These are phyloP conservation scores for Dothiorella sarmentorum DNA, from an alignment of 2,329 filamentous ascomycete species.

Conservation along the genomic window DNA sequence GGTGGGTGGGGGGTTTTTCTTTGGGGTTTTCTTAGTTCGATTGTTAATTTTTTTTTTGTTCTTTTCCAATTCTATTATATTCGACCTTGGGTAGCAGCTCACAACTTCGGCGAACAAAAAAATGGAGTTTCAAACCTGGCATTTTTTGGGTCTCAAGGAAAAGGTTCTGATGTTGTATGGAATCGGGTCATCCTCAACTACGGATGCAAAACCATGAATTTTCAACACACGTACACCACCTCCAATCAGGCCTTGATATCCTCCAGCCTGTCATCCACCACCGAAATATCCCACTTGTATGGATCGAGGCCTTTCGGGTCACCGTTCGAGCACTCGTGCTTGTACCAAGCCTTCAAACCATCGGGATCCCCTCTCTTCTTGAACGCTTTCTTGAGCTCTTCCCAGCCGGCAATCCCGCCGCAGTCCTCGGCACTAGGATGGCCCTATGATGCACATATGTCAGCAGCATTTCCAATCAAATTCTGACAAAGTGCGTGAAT, in stretches of 20 bases:
- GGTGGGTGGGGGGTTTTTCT: too few species aligned
- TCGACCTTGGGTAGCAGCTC: too few species aligned
- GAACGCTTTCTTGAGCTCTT: slow-evolving; percentile 3
- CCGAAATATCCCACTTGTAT: slow-evolving; percentile 12
- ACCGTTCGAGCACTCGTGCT: background rate
- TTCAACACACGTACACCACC: too few species aligned
- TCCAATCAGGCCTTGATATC: background rate
- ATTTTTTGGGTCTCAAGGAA: too few species aligned
- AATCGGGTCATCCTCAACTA: too few species aligned
- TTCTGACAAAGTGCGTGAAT: background rate
- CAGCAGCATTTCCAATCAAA: background rate
- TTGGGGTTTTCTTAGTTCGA: too few species aligned
- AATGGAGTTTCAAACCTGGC: too few species aligned
- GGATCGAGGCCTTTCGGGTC: background rate
- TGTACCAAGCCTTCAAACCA: slow-evolving; percentile 9
- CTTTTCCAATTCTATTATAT: too few species aligned
- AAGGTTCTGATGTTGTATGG: too few species aligned
- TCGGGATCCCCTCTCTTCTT: slow-evolving; percentile 8
- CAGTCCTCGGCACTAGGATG: slow-evolving; percentile 7
- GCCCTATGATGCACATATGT: background rate
- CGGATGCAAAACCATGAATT: too few species aligned
- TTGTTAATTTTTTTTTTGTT: too few species aligned
- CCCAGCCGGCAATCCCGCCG: background rate
- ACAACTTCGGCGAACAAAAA: too few species aligned
- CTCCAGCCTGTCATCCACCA: background rate